Evolutionary conservation across 805 yeast species (phyloP).

Genomic region (Priceomyces castillae): DNA sequence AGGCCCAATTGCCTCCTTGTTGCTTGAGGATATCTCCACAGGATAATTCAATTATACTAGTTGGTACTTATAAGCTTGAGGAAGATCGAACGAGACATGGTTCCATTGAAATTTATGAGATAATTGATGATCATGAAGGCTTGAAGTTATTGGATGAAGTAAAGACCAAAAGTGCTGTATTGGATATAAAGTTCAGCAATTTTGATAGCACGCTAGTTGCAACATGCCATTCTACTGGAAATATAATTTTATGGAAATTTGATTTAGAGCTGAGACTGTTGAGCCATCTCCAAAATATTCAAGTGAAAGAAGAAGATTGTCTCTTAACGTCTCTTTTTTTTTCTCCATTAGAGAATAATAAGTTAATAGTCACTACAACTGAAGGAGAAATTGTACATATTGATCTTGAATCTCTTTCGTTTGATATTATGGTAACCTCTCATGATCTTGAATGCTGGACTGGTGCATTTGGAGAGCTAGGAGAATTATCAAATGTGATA

Average conservation of each 20-base stretch:
- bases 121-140: constrained; percentile 14
- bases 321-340: constrained; percentile 67
- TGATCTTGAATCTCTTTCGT: constrained; percentile 20
- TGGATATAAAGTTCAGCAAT: constrained; percentile 74
- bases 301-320: constrained; percentile 46
- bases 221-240: constrained; percentile 82
- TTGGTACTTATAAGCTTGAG: constrained; percentile 82
- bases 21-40: constrained; percentile 60
- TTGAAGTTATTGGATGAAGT: constrained; percentile 14
- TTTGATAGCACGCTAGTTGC: constrained; percentile 46
- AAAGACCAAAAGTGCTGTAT: constrained; percentile 56
- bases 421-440: constrained; percentile 26
- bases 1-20: constrained; percentile 77
- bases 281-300: constrained; percentile 19
- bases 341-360: constrained; percentile 39
- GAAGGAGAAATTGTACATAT: constrained; percentile 56
- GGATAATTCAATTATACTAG: constrained; percentile 46
- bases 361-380: constrained; percentile 60
- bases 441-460: constrained; percentile 91
- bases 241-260: constrained; percentile 58
- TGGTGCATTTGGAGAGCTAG: constrained; percentile 61
- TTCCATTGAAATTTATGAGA: constrained; percentile 43
- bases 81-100: constrained; percentile 63
- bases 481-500: constrained; percentile 53
- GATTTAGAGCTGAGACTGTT: constrained; percentile 22